phyloP scores from a whole-genome alignment of 306 rosid species.

The Heteromeles arbutifolia region DNA sequence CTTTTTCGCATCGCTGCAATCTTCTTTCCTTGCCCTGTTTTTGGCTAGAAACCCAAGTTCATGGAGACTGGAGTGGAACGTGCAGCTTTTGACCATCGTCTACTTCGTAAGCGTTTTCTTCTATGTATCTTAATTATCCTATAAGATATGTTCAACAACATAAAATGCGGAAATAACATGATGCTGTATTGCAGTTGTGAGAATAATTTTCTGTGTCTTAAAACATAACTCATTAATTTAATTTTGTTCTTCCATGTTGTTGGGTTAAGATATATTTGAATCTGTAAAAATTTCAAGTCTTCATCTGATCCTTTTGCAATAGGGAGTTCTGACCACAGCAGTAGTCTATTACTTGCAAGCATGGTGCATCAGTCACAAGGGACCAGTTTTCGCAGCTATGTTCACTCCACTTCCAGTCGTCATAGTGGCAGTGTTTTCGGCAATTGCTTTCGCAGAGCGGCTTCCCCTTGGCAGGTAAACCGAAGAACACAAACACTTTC shows the following conservation, averaged over 20 bases:
- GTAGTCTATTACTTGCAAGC: slow-evolving; percentile 24
- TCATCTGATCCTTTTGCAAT: neutral
- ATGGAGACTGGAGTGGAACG: slow-evolving; percentile 33
- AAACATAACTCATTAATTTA: neutral
- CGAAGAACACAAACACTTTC: neutral
- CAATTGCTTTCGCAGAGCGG: slow-evolving; percentile 31
- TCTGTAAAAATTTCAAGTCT: neutral
- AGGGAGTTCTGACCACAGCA: slow-evolving; percentile 32
- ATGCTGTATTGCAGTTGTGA: neutral
- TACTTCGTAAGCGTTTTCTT: slow-evolving; percentile 22
- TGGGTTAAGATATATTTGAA: neutral
- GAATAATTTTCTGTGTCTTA: neutral
- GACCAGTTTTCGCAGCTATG: slow-evolving; percentile 41
- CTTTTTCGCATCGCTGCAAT: slow-evolving; percentile 35
- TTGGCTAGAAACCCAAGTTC: slow-evolving; percentile 15
- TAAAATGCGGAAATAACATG: neutral
- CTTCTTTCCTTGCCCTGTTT: slow-evolving; percentile 24
- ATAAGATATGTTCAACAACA: neutral
- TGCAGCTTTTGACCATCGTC: slow-evolving; percentile 29
- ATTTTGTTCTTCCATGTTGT: neutral
- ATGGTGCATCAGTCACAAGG: slow-evolving; percentile 35
- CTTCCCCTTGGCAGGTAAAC: slow-evolving; percentile 24
- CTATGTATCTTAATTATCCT: neutral
- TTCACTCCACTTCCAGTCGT: slow-evolving; percentile 27
- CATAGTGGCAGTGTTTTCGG: slow-evolving; percentile 26